Conservation (phyloP, 345 rosid species). For the Eucalyptus regnans region DNA sequence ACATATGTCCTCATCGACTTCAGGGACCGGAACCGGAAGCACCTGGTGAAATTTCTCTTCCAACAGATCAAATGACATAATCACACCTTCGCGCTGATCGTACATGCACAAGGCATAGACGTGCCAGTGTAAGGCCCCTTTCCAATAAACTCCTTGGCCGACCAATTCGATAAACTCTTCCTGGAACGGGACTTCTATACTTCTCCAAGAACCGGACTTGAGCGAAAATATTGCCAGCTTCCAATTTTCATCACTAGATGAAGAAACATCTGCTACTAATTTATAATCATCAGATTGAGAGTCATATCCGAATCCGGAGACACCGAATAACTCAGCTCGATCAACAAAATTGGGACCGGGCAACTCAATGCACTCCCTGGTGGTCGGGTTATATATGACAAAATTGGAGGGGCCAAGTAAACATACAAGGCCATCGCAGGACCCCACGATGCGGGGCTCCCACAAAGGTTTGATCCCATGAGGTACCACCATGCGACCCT, state of each 20-base stretch:
- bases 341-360: neutral
- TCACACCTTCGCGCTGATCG: too few species aligned
- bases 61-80: too few species aligned
- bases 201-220: neutral
- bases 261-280: neutral
- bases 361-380: neutral
- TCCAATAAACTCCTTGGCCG: neutral
- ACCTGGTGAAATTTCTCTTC: too few species aligned
- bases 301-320: neutral
- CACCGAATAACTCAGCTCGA: accelerated
- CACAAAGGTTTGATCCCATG: too few species aligned
- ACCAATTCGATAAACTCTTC: too few species aligned
- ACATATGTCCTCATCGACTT: accelerated
- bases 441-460: neutral
- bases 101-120: neutral
- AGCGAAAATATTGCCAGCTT: neutral
- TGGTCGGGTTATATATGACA: neutral
- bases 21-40: too few species aligned
- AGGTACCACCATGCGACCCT: neutral
- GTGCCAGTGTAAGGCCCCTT: neutral
- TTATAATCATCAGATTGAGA: neutral
- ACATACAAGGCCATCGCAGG: neutral
- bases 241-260: neutral
- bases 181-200: neutral
- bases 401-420: neutral